Percentiles rank a stretch among this genome's conserved stretches.
Conservation (phyloP, 192 early-diverging fungal genomes). For the Backusella sp. region DNA sequence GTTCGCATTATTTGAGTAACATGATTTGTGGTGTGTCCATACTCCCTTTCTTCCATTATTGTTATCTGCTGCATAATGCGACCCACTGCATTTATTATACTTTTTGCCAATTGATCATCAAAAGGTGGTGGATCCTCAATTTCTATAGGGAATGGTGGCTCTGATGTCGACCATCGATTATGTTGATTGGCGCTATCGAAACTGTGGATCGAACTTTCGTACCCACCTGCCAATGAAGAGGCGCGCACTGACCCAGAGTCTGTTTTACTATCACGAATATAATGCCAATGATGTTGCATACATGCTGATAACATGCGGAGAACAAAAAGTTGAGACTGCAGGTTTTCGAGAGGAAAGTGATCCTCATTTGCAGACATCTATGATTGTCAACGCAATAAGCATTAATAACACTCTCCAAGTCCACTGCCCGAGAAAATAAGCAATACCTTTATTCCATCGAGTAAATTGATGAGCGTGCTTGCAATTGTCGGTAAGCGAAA, state of each 20-base stretch:
- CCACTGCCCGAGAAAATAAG: not conserved
- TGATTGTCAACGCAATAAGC: not conserved
- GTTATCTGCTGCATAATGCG: conserved; percentile 63
- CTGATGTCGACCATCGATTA: conserved; percentile 13
- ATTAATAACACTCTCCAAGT: too few relatives aligned
- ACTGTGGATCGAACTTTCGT: conserved; percentile 20
- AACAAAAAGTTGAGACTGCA: conserved; percentile 87
- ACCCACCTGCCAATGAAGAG: not conserved
- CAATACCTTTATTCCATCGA: conserved; percentile 73
- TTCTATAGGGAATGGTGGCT: conserved; percentile 26
- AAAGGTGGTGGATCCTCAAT: conserved; percentile 72
- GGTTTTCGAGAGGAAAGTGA: conserved; percentile 57
- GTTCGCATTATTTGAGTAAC: conserved; percentile 28
- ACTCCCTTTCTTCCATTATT: conserved; percentile 43
- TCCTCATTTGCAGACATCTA: conserved; percentile 51
- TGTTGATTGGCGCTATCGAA: conserved; percentile 17
- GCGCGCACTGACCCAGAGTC: conserved; percentile 26
- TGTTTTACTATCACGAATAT: conserved; percentile 49
- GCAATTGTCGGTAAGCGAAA: conserved; percentile 70
- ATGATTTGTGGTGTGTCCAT: conserved; percentile 34
- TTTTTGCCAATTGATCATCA: conserved; percentile 70
- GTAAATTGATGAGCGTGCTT: conserved; percentile 61
- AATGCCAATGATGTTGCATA: conserved; percentile 86
- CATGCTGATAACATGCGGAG: conserved; percentile 81
- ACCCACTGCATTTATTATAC: conserved; percentile 58